phyloP scores from a whole-genome alignment of 2,329 filamentous ascomycete species.

The Pyricularia sp. region DNA sequence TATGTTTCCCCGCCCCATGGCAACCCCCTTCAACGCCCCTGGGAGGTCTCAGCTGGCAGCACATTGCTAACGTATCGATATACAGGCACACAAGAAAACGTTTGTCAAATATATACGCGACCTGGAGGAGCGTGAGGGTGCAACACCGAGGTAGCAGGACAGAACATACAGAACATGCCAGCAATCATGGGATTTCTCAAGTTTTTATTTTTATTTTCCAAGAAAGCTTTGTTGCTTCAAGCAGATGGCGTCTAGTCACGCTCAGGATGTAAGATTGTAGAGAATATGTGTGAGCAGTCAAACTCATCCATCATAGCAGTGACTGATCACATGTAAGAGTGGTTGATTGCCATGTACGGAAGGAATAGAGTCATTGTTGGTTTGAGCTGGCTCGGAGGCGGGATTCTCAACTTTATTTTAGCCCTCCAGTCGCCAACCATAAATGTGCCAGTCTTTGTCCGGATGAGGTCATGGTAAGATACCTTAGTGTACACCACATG shows the following conservation, averaged over 20 bases:
- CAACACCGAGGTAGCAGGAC: background rate
- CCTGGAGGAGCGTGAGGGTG: slow-evolving; percentile 37
- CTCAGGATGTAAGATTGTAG: background rate
- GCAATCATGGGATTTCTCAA: background rate
- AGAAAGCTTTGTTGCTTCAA: background rate
- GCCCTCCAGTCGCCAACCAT: too few species aligned
- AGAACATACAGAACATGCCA: too few species aligned
- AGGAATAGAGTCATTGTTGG: too few species aligned
- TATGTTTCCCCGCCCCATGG: slow-evolving; percentile 30
- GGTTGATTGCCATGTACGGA: too few species aligned
- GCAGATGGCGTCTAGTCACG: background rate
- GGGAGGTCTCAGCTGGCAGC: background rate
- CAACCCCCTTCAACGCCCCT: background rate
- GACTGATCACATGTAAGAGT: too few species aligned
- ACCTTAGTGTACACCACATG: too few species aligned
- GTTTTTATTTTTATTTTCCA: background rate
- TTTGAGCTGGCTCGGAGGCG: too few species aligned
- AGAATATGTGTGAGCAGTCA: background rate
- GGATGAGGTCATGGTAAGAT: too few species aligned
- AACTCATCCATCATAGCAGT: background rate
- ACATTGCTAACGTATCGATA: slow-evolving; percentile 7
- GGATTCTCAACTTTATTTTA: too few species aligned
- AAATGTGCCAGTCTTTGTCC: too few species aligned
- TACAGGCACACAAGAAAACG: slow-evolving; percentile 78
- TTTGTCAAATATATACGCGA: slow-evolving; percentile 93